Base-by-base conservation (phyloP, 2,329 filamentous ascomycete genomes). In the Ramularia collo-cygni region DNA sequence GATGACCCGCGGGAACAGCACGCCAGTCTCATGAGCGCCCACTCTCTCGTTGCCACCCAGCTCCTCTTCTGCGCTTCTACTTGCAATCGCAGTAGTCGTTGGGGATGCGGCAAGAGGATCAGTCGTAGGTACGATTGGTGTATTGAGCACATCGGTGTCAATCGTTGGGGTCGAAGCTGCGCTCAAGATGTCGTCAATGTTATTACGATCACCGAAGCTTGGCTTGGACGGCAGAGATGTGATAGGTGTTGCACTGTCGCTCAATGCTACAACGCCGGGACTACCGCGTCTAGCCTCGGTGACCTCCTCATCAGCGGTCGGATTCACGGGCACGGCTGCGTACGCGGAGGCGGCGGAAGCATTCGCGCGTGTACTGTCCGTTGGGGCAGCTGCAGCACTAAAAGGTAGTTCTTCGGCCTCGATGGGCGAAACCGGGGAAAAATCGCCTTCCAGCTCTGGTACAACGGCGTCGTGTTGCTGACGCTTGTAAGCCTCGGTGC, bases 1-100 rank as follows among this genome's bases (percentile, higher is more conserved):
- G 18, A 62, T 52, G 26, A 70, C 58, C 4, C 73, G 76, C 9
- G 71, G 68, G 5, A 70, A 66, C 48, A 72, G 70, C 33, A 69
- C 64, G 10, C 64, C 54, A 33, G 58, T 62, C 48, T 53, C 52
- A 40, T 54, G 55, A 27, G 57, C 57, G n/a, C 53, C 57, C 17
- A 58, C 46, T 8, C 55, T 53, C 44, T 65, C 62, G 42, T 54
- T 43, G 13, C 59, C 57, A 34, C 55, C 57, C 3, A 61, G 48
- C 7, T 19, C 31, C 13, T 33, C 31, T 8, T 8, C 31, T 3
- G 16, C 8, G n/a, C 8, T n/a, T 9, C 30, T 17, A 13, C 12
- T 31, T 8, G 14, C 12, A 16, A 10, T 9, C 12, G 31, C 16
- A 18, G 16, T 13, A 19, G 31, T 33, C 12, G 8, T 18, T 17